These are phyloP conservation scores for Trypanosoma scelopori DNA, from an alignment of 208 protist species.

Conservation along the genomic window DNA sequence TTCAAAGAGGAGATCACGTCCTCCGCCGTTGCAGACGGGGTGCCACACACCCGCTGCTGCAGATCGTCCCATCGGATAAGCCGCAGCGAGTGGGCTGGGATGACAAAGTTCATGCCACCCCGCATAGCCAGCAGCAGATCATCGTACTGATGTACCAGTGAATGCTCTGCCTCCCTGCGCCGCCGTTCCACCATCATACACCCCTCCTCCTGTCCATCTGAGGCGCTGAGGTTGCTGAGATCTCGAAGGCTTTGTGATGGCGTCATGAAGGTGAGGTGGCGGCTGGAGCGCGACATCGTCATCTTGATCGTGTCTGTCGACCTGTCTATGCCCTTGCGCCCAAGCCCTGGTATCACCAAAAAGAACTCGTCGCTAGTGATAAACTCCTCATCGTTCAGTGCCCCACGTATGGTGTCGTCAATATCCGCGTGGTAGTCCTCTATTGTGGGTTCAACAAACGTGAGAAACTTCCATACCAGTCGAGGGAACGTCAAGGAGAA, in stretches of 20 bases:
- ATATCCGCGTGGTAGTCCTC: conserved; percentile 85
- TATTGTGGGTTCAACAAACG: conserved; percentile 61
- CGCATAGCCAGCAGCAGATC: conserved; percentile 63
- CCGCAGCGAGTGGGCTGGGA: conserved; percentile 48
- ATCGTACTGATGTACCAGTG: conserved; percentile 85
- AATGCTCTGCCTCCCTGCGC: conserved; percentile 47
- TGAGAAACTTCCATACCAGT: conserved; percentile 88
- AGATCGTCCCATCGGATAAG: conserved; percentile 84
- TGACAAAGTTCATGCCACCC: conserved; percentile 61
- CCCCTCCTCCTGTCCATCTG: conserved; percentile 21
- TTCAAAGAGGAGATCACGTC: conserved; percentile 76
- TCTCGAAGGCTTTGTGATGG: neutral
- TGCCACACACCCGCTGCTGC: conserved; percentile 78
- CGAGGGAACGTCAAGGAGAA: conserved; percentile 68
- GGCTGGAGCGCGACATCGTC: conserved; percentile 3
- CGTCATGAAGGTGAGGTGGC: neutral
- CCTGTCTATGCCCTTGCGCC: neutral
- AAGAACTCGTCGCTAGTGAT: conserved; percentile 74
- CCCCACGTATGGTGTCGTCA: conserved; percentile 71
- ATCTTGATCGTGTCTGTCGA: conserved; percentile 11
- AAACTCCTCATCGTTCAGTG: conserved; percentile 76
- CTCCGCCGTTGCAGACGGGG: conserved; percentile 41
- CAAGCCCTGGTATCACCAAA: conserved; percentile 41
- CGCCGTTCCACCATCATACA: conserved; percentile 33
- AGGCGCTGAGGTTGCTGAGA: neutral